Evolutionary conservation across 768 basidiomycete species (phyloP), one percentile per base, ranked within the genome.

Genomic region (Tulasnella sp.): DNA sequence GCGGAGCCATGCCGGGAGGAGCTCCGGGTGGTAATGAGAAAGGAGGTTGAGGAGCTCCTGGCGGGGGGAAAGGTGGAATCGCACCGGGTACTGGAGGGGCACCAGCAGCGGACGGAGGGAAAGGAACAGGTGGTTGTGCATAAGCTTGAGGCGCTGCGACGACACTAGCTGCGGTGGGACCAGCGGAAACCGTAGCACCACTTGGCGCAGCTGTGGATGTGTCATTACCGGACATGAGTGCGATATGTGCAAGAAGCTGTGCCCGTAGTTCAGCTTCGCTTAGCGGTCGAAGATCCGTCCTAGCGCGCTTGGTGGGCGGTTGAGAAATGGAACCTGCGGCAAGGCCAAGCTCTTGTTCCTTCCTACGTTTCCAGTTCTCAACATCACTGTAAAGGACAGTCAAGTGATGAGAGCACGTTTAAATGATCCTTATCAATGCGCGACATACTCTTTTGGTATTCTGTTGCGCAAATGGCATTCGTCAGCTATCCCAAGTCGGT

Each of bases 281-380:
- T 5, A 98, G 3, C 89, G 88, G 81, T 95, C 93, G 80, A 94
- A 92, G 72, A 83, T 84, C 75, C 37, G 90, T 86, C 84, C 93
- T 93, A 29, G 93, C 91, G 26, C 93, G 89, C 84, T 96, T 95
- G 5, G 90, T 87, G 57, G 89, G 92, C 1, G 92, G 92, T 77
- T 93, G 91, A 18, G 92, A 91, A 80, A 94, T 95, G 9, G 92
- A 89, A 6, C 93, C 93, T 1, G 92, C 90, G 23, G 90, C 88
- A 35, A 95, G 89, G 42, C 98, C 96, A 4, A 95, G 89, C 83
- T 98, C 96, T 80, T 94, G 93, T 84, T 97, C 96, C 83, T 98
- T 98, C 80, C 94, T 91, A 74, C 95, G 92, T 83, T 94, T 97
- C 88, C 96, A 99, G 84, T 96, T 97, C 16, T 94, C 95, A 26